These are phyloP conservation scores for Malus hybrid DNA, from an alignment of 331 rosid species.

Conservation along the genomic window DNA sequence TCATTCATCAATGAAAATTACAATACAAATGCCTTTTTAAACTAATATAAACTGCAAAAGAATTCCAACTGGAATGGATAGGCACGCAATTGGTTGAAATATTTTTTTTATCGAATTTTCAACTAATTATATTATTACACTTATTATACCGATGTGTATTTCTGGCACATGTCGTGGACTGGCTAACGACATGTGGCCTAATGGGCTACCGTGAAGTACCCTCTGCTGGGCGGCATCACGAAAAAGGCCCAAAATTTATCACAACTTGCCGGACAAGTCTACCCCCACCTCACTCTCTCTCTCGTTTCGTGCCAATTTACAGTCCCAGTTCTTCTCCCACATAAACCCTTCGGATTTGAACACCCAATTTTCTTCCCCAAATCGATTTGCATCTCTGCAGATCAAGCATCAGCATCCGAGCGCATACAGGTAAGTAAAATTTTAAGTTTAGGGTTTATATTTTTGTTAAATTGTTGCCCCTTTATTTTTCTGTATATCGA, in stretches of 20 bases:
- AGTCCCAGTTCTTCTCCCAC: neutral
- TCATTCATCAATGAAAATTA: too few relatives aligned
- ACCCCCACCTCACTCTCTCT: neutral
- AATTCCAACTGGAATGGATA: too few relatives aligned
- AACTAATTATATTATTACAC: too few relatives aligned
- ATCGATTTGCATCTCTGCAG: neutral
- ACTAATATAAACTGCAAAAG: too few relatives aligned
- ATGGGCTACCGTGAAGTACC: neutral
- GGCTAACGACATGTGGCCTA: neutral
- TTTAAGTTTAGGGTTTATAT: neutral
- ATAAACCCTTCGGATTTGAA: neutral
- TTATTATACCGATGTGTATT: rapidly evolving
- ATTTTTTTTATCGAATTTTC: too few relatives aligned
- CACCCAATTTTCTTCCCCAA: neutral
- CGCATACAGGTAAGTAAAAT: neutral
- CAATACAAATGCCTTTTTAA: too few relatives aligned
- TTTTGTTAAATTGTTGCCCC: neutral
- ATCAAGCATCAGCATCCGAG: neutral
- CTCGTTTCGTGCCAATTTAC: neutral
- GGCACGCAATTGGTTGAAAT: too few relatives aligned
- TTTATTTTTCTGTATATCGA: neutral
- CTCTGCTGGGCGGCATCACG: neutral
- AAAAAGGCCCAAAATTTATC: neutral
- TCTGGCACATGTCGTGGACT: too few relatives aligned
- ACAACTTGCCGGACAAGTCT: neutral